These are phyloP conservation scores for Solanum corneliomulleri DNA, from an alignment of 257 asterid genomes.

Conservation along the genomic window DNA sequence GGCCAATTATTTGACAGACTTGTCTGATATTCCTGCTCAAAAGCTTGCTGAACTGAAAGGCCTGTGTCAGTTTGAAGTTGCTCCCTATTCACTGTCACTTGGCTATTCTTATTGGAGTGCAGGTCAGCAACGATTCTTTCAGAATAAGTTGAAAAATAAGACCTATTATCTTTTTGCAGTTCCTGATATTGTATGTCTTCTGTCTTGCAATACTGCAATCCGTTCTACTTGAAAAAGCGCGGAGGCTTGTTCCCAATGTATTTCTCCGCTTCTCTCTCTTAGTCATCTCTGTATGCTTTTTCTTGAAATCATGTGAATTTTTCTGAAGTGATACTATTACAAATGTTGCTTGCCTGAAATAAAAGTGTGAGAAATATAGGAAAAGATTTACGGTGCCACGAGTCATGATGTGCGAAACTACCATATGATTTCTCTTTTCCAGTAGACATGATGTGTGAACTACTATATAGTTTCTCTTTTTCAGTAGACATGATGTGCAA, in stretches of 20 bases:
- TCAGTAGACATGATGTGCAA: too few relatives aligned
- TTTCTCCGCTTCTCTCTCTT: neutral
- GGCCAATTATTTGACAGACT: constrained; percentile 31
- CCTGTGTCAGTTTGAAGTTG: constrained; percentile 61
- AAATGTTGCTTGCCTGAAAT: too few relatives aligned
- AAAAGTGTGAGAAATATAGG: too few relatives aligned
- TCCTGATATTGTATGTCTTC: neutral
- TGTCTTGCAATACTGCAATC: neutral
- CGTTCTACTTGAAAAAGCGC: neutral
- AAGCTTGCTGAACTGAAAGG: constrained; percentile 62
- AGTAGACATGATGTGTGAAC: too few relatives aligned
- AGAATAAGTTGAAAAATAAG: neutral
- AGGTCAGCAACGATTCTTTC: constrained; percentile 29
- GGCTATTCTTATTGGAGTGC: constrained; percentile 89
- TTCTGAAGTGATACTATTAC: neutral
- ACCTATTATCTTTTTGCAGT: neutral
- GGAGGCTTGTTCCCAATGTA: neutral
- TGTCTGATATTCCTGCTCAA: constrained; percentile 58
- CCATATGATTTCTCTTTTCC: too few relatives aligned
- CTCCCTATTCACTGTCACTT: constrained; percentile 61
- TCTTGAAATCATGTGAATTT: neutral
- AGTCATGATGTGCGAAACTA: too few relatives aligned
- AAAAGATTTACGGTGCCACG: too few relatives aligned
- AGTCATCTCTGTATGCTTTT: neutral
- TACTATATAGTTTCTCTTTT: too few relatives aligned